Evolutionary conservation across 2,329 filamentous ascomycete species (phyloP).

Genomic region (Clarireedia monteithiana): DNA sequence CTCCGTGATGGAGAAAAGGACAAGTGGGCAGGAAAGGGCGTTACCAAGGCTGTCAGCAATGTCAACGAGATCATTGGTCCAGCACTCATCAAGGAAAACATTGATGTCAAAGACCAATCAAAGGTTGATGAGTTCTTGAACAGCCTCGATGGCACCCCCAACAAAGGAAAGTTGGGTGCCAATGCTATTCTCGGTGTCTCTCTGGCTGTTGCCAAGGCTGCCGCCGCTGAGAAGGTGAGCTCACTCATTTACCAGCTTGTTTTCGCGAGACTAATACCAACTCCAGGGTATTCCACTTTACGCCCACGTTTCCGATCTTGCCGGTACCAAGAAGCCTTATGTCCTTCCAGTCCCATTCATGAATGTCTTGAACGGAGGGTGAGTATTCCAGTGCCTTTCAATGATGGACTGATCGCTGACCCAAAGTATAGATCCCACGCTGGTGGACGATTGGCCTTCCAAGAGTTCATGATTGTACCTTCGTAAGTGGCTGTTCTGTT

Average conservation of each 20-base stretch:
- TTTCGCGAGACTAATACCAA: conserved; percentile 4
- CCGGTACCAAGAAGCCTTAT: conserved; percentile 85
- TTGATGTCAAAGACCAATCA: conserved; percentile 82
- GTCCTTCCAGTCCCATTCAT: conserved; percentile 87
- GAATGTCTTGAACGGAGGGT: conserved; percentile 79
- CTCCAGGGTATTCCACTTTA: conserved; percentile 69
- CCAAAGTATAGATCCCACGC: conserved; percentile 68
- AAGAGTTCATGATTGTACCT: conserved; percentile 94
- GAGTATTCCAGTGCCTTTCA: conserved; percentile 6
- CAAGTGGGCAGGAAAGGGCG: conserved; percentile 83
- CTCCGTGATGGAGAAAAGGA: conserved; percentile 84
- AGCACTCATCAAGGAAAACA: conserved; percentile 70
- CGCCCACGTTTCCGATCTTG: conserved; percentile 79
- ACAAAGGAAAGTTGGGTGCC: conserved; percentile 83
- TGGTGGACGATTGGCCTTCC: conserved; percentile 89
- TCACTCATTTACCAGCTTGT: not conserved
- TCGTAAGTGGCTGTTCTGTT: conserved; percentile 43
- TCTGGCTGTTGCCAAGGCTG: conserved; percentile 80
- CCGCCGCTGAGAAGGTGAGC: conserved; percentile 72
- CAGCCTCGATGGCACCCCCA: conserved; percentile 73
- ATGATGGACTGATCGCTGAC: conserved; percentile 13
- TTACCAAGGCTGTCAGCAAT: conserved; percentile 77
- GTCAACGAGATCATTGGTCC: conserved; percentile 78
- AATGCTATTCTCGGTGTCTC: conserved; percentile 84
- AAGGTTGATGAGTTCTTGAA: conserved; percentile 79